Percentiles rank a stretch among this genome's conserved stretches.
Conservation (phyloP, 2,329 filamentous ascomycete genomes). For the Colletotrichum australisinense region DNA sequence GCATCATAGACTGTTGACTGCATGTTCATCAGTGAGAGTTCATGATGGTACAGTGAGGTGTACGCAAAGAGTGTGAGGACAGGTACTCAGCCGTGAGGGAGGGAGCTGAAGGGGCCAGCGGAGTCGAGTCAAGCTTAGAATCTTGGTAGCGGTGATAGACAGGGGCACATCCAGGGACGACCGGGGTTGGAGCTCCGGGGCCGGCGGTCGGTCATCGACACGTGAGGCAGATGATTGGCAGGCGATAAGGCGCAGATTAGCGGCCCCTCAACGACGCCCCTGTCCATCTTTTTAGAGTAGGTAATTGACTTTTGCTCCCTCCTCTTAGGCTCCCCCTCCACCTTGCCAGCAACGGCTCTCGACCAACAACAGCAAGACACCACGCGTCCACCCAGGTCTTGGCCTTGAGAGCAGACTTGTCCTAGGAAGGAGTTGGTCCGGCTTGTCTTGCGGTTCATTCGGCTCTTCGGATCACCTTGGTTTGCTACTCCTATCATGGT, state of each 20-base stretch:
- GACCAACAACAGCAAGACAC: constrained; percentile 28
- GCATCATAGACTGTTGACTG: neutral
- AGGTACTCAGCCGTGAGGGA: neutral
- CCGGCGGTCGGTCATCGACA: constrained; percentile 6
- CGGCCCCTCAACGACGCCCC: constrained; percentile 14
- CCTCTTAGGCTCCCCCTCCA: constrained; percentile 14
- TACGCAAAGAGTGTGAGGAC: neutral
- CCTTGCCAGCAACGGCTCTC: neutral
- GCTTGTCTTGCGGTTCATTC: neutral
- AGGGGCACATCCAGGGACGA: neutral
- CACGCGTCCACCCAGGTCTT: constrained; percentile 7
- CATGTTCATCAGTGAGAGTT: neutral
- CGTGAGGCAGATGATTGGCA: constrained; percentile 35
- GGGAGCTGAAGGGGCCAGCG: no score
- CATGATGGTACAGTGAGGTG: no score
- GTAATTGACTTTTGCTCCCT: neutral
- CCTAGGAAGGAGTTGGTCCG: constrained; percentile 14
- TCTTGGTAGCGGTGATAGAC: neutral
- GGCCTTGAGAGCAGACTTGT: neutral
- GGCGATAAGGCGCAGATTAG: constrained; percentile 32
- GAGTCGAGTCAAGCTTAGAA: neutral
- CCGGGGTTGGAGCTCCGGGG: constrained; percentile 6
- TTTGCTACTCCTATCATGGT: neutral
- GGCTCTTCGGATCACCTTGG: neutral
- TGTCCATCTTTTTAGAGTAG: neutral